Conservation (phyloP, 805 yeast species). For the Kazachstania viticola region DNA sequence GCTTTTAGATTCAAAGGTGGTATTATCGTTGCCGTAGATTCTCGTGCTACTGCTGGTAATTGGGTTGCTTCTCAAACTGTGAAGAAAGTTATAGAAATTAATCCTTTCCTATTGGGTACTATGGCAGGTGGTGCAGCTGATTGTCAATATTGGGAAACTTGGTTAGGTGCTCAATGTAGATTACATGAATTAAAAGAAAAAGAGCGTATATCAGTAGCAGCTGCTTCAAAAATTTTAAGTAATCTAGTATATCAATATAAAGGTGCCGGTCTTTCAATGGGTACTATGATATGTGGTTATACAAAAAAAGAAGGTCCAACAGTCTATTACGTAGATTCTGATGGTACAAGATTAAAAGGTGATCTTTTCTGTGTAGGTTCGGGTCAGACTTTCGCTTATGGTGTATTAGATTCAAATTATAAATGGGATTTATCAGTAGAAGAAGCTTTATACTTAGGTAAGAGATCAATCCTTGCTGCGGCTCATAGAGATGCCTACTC, state of each 20-base stretch:
- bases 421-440: constrained; percentile 87
- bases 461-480: constrained; percentile 92
- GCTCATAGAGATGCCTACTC: constrained; percentile 97
- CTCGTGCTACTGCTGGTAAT: constrained; percentile 94
- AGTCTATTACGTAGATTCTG: constrained; percentile 91
- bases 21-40: constrained; percentile 91
- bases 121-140: constrained; percentile 99
- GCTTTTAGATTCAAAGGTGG: constrained; percentile 96
- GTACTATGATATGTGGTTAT: constrained; percentile 97
- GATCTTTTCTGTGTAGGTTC: constrained; percentile 96
- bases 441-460: constrained; percentile 88
- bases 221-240: constrained; percentile 87
- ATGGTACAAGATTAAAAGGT: constrained; percentile 91
- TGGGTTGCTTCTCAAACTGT: constrained; percentile 98
- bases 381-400: constrained; percentile 98
- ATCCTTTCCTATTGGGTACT: constrained; percentile 89
- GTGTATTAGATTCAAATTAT: constrained; percentile 89
- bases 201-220: constrained; percentile 90
- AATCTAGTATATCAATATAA: constrained; percentile 88
- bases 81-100: constrained; percentile 92
- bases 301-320: constrained; percentile 94
- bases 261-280: constrained; percentile 98
- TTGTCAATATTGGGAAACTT: constrained; percentile 98
- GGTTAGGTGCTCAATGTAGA: constrained; percentile 96
- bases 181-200: constrained; percentile 89